These are phyloP conservation scores for Auxenochlorella protothecoides DNA, from an alignment of 139 green algal genomes.

Conservation along the genomic window DNA sequence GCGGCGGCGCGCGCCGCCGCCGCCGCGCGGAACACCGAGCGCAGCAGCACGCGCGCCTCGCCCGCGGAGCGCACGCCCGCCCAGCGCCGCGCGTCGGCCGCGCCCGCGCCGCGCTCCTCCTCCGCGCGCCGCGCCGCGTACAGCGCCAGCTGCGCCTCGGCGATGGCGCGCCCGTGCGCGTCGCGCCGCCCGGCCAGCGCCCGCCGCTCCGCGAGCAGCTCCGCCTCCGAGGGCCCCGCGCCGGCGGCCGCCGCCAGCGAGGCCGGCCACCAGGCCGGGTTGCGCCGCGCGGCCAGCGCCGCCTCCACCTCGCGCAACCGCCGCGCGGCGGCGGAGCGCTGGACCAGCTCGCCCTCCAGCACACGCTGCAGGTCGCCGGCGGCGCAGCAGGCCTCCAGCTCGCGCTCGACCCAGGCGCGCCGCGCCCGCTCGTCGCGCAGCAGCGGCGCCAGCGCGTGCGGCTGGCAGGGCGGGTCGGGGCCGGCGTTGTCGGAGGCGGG, in stretches of 20 bases:
- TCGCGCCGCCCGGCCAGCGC: background rate
- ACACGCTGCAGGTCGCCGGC: conserved; percentile 35
- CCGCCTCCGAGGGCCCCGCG: background rate
- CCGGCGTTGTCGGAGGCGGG: background rate
- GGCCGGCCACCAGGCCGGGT: conserved; percentile 24
- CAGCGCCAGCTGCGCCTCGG: conserved; percentile 29
- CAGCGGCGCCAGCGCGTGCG: conserved; percentile 49
- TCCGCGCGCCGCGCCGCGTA: conserved; percentile 35
- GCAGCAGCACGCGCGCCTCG: conserved; percentile 58
- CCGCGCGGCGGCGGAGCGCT: conserved; percentile 31
- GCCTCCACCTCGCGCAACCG: conserved; percentile 52
- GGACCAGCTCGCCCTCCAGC: conserved; percentile 69
- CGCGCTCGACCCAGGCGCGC: conserved; percentile 63
- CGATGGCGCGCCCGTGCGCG: background rate
- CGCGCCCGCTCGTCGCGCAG: conserved; percentile 54
- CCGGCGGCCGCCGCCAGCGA: background rate
- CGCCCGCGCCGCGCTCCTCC: conserved; percentile 42
- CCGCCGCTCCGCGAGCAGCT: background rate
- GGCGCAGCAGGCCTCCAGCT: conserved; percentile 61
- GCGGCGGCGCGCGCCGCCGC: too few relatives aligned
- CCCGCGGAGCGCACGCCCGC: conserved; percentile 42
- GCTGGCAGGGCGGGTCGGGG: conserved; percentile 36
- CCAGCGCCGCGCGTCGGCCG: conserved; percentile 61
- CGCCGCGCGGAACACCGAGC: conserved; percentile 51
- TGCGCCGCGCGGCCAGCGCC: conserved; percentile 30